Evolutionary conservation across 257 asterid species (phyloP).

Genomic region (Avicennia marina): DNA sequence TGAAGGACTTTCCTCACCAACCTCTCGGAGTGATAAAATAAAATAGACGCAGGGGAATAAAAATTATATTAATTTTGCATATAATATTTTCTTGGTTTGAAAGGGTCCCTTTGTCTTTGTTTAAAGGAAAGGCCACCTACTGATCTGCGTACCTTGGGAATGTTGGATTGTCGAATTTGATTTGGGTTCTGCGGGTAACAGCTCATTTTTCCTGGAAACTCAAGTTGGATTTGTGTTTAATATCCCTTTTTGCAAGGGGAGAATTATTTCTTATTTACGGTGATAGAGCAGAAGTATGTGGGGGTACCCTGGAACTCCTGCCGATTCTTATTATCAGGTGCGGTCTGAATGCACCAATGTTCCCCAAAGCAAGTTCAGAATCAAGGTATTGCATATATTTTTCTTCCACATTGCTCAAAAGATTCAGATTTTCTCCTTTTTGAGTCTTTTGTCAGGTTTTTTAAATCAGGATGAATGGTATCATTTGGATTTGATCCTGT

Average conservation of each 20-base stretch:
- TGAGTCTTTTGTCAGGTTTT: not conserved
- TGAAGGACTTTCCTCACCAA: slow-evolving; percentile 10
- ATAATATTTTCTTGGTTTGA: slow-evolving; percentile 13
- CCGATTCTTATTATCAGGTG: slow-evolving; percentile 79
- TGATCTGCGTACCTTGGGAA: slow-evolving; percentile 28
- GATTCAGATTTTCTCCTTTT: not conserved
- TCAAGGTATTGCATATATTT: slow-evolving; percentile 56
- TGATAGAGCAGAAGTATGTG: slow-evolving; percentile 47
- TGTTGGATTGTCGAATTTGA: slow-evolving; percentile 29
- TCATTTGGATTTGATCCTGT: not conserved
- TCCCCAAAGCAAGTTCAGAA: slow-evolving; percentile 81
- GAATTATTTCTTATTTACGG: not conserved
- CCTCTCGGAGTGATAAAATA: not conserved
- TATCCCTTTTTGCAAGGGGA: slow-evolving; percentile 6
- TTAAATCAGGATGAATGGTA: not conserved
- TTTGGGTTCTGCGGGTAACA: slow-evolving; percentile 28
- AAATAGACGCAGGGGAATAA: slow-evolving; percentile 16
- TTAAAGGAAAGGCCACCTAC: slow-evolving; percentile 13
- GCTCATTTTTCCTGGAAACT: slow-evolving; percentile 8
- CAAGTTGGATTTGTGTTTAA: not conserved
- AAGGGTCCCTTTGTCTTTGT: slow-evolving; percentile 21
- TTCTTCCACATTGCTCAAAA: not conserved
- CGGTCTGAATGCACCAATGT: slow-evolving; percentile 80
- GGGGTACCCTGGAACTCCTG: slow-evolving; percentile 77
- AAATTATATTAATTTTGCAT: slow-evolving; percentile 9